Evolutionary conservation across 1,284 basidiomycete genomes (phyloP).

Genomic region (Cutaneotrichosporon spelunceum): DNA sequence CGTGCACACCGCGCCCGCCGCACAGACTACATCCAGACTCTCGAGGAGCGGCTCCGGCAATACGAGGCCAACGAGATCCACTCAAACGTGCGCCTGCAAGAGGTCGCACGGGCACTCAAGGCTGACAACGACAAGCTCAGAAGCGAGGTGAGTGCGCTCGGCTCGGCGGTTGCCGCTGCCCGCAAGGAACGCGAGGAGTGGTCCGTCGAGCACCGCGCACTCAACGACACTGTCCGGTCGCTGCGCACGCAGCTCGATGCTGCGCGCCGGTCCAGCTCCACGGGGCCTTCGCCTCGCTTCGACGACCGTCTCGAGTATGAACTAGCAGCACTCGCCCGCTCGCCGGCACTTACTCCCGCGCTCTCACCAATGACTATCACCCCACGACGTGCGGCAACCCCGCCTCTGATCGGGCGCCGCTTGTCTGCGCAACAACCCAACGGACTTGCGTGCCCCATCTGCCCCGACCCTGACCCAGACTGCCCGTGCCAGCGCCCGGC

Average conservation of each 20-base stretch:
- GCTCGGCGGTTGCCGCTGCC: constrained; percentile 61
- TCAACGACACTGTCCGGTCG: constrained; percentile 10
- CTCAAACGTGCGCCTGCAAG: constrained; percentile 79
- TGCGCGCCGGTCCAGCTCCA: background rate
- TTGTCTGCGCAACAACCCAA: background rate
- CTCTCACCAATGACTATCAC: constrained; percentile 18
- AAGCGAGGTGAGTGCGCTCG: constrained; percentile 58
- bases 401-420: constrained; percentile 7
- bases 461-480: constrained; percentile 49
- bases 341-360: constrained; percentile 14
- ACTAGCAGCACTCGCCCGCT: constrained; percentile 12
- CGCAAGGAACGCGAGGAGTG: constrained; percentile 56
- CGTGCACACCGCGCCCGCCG: constrained; percentile 86
- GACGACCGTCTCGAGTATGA: constrained; percentile 14
- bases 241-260: constrained; percentile 17
- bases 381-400: constrained; percentile 11
- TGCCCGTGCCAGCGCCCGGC: constrained; percentile 44
- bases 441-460: constrained; percentile 43
- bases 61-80: constrained; percentile 89
- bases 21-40: constrained; percentile 82
- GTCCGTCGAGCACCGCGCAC: constrained; percentile 14
- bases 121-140: constrained; percentile 65
- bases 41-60: constrained; percentile 77
- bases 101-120: constrained; percentile 78
- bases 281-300: background rate